These are phyloP conservation scores for Basidiobolus meristosporus DNA, from an alignment of 371 early-diverging fungal genomes.

Conservation along the genomic window DNA sequence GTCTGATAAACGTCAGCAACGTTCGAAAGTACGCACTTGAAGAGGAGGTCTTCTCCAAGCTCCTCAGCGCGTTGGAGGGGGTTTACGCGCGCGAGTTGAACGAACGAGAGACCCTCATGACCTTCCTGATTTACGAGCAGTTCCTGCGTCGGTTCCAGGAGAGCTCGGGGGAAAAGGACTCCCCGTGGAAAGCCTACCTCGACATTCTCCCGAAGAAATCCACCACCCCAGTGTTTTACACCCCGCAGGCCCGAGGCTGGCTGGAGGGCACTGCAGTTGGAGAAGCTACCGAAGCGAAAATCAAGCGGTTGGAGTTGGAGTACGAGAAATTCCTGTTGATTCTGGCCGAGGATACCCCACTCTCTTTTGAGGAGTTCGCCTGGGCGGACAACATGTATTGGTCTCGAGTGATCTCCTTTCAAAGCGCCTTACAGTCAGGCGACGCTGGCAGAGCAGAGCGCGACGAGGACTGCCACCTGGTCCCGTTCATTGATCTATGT, in stretches of 20 bases:
- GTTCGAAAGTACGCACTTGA: slow-evolving; percentile 2
- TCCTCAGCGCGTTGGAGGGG: neutral
- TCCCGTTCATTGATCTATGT: neutral
- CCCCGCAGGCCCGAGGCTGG: neutral
- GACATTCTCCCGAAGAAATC: slow-evolving; percentile 3
- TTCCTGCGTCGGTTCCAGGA: neutral
- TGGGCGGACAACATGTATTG: slow-evolving; percentile 5
- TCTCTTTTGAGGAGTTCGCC: slow-evolving; percentile 1
- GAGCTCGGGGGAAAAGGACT: neutral
- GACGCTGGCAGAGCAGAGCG: too few relatives aligned
- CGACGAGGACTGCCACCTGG: too few relatives aligned
- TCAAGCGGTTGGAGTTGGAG: slow-evolving; percentile 1
- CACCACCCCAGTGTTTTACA: slow-evolving; percentile 4
- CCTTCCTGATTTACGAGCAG: slow-evolving; percentile 2
- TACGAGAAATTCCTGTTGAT: slow-evolving; percentile 4
- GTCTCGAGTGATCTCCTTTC: slow-evolving; percentile 5
- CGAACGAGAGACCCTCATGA: slow-evolving; percentile 2
- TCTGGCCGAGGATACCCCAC: neutral
- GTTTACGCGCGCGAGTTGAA: too few relatives aligned
- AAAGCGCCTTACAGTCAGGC: too few relatives aligned
- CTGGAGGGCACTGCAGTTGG: slow-evolving; percentile 3
- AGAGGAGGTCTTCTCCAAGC: slow-evolving; percentile 1
- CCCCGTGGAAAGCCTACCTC: slow-evolving; percentile 3
- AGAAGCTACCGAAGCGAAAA: slow-evolving; percentile 2
- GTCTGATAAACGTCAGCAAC: slow-evolving; percentile 1